Percentiles rank a stretch among this genome's conserved stretches.
Conservation (phyloP, 139 green algal genomes). For the Ulvella scutata region DNA sequence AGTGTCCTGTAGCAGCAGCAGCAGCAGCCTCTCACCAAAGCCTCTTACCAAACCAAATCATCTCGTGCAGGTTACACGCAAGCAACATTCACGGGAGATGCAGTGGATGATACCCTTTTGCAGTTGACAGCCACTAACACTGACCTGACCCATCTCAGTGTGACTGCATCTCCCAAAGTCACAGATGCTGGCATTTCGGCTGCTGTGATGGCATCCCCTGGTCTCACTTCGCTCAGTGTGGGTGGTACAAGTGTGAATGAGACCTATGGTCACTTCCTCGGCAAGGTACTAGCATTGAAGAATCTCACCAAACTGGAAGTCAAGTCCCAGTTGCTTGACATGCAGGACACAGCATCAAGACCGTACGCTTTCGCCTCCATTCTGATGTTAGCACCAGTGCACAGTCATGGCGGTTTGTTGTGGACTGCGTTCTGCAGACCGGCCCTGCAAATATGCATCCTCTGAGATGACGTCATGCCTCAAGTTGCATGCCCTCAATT, state of each 20-base stretch:
- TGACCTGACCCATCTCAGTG: not conserved
- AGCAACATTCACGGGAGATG: constrained; percentile 23
- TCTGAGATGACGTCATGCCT: no score
- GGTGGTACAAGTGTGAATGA: not conserved
- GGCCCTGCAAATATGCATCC: no score
- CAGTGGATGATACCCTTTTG: constrained; percentile 22
- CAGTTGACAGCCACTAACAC: constrained; percentile 5
- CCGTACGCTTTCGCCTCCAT: no score
- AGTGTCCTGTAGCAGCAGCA: no score
- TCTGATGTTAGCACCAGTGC: no score
- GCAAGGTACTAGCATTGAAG: not conserved
- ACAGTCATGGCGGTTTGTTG: no score
- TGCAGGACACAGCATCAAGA: not conserved
- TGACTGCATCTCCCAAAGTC: not conserved
- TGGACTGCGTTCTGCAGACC: no score
- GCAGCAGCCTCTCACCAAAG: no score
- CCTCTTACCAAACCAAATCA: no score
- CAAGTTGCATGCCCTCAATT: no score
- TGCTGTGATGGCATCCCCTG: not conserved
- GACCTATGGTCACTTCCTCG: not conserved
- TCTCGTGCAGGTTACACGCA: constrained; percentile 27
- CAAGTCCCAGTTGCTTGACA: not conserved
- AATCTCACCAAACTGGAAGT: not conserved
- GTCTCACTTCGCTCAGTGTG: not conserved
- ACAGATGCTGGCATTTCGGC: not conserved